These are phyloP conservation scores for Trichoderma pleuroti DNA, from an alignment of 2,329 filamentous ascomycete species.

Conservation along the genomic window DNA sequence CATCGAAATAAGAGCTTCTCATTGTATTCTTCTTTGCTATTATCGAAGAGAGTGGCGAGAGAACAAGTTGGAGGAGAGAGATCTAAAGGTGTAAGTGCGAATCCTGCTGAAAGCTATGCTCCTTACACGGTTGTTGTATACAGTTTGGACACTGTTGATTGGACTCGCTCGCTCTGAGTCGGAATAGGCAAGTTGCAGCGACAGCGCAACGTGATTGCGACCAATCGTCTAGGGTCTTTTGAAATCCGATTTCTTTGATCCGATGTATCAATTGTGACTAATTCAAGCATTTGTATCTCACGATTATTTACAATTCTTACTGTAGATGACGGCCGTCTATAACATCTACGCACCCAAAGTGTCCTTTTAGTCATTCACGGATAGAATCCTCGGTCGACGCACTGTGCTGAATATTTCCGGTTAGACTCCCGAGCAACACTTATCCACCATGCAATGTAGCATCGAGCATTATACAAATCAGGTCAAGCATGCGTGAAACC, in stretches of 20 bases:
- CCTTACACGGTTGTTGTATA: neutral
- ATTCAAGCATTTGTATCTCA: neutral
- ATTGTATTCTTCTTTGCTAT: neutral
- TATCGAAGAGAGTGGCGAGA: neutral
- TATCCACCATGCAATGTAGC: neutral
- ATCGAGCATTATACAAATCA: neutral
- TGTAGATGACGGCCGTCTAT: neutral
- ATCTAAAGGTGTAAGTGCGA: slow-evolving; percentile 1
- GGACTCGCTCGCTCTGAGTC: neutral
- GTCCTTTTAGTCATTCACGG: neutral
- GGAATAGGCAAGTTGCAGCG: neutral
- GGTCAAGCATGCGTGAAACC: neutral
- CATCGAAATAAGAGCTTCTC: slow-evolving; percentile 23
- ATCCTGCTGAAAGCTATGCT: neutral
- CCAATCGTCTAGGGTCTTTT: neutral
- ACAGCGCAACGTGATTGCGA: neutral
- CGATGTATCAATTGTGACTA: neutral
- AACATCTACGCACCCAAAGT: neutral
- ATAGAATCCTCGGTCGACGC: neutral
- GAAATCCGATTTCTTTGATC: neutral
- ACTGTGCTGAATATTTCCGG: neutral
- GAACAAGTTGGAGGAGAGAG: neutral
- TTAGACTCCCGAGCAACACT: neutral
- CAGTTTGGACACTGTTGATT: neutral
- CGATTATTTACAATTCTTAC: neutral